A percentile compares a stretch with the other conserved stretches of the same genome.
Conservation (phyloP, 768 basidiomycete species). For the Pisolithus orientalis region DNA sequence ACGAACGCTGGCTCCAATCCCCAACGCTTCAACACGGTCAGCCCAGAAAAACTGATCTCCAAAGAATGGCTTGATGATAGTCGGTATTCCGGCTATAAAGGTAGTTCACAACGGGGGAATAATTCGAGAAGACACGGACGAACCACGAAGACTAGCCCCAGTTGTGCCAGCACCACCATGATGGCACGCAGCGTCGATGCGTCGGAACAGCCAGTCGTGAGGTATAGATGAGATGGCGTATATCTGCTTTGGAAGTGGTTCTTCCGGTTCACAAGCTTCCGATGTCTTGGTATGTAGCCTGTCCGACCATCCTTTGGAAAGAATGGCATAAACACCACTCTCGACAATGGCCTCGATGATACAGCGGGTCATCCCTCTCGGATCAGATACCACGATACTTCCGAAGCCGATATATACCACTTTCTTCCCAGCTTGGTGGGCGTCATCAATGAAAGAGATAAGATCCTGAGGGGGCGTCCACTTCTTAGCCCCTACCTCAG, state of each 20-base stretch:
- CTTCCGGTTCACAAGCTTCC: constrained; percentile 57
- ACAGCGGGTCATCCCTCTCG: constrained; percentile 84
- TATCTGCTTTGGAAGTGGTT: constrained; percentile 71
- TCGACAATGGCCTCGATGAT: constrained; percentile 83
- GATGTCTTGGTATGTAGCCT: constrained; percentile 63
- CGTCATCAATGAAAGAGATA: constrained; percentile 74
- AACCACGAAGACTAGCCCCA: constrained; percentile 89
- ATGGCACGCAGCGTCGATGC: constrained; percentile 95
- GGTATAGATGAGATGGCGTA: constrained; percentile 83
- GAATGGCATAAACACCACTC: constrained; percentile 85
- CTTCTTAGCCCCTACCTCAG: constrained; percentile 82
- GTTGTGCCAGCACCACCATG: constrained; percentile 97
- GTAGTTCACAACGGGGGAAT: not conserved
- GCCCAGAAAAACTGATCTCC: constrained; percentile 99
- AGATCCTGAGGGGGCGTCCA: constrained; percentile 85
- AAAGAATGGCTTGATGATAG: constrained; percentile 95
- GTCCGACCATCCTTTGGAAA: constrained; percentile 99
- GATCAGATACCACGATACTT: constrained; percentile 95
- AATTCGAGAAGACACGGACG: constrained; percentile 12
- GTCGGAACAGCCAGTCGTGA: constrained; percentile 93
- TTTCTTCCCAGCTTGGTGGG: constrained; percentile 73
- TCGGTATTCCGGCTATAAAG: constrained; percentile 78
- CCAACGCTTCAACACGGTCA: constrained; percentile 94
- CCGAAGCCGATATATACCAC: constrained; percentile 98
- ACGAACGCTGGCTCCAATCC: constrained; percentile 81